Base-by-base conservation (phyloP, 2,329 filamentous ascomycete species). In the Byssoonygena ceratinophila region DNA sequence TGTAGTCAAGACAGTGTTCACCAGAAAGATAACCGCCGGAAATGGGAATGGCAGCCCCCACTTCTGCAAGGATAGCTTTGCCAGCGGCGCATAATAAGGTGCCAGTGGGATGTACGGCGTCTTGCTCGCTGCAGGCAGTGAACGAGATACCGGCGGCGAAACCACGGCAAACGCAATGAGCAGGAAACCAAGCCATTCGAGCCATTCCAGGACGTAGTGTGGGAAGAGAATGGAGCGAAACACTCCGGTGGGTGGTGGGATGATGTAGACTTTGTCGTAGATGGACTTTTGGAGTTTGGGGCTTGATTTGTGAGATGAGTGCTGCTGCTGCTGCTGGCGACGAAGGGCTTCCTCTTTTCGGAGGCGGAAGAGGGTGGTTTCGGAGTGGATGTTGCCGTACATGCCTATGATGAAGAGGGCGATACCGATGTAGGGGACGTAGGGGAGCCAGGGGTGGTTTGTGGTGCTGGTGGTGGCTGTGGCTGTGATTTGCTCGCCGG, bases 161-260 rank as follows among this genome's bases (percentile, higher is more conserved):
- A 57, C 37, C 12, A 72, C 64, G 0, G 66, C 60, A 0, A 66
- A 66, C 8, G 69, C 72, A 9, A 70, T 63, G 25, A 95, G 78
- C 74, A 84, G 89, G 67, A 89, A 98, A 0, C 92, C 92, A 2
- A 78, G 68, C 92, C 92, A 98, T 75, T 98, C 92, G 50, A 95
- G 67, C 92, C 92, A 98, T 72, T 98, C 92, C 64, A 84, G 85
- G n/a, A 94, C 75, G 68, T 96, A 98, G 67, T 98, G 92, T 59
- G 92, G 89, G 68, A 84, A 95, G 54, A 97, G 76, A 64, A 95
- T 79, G 62, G 82, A 84, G 59, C 78, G 76, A 70, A 97, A 98
- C 46, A 95, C 70, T 0, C 90, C 89, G 47, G 84, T 84, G 63
- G 87, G 75, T 0, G 92, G 70, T n/a, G 72, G 92, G 49, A 98